Percentiles rank a stretch among this genome's conserved stretches.
phyloP scores from a whole-genome alignment of 208 protist species.

The Strigomonas culicis region DNA sequence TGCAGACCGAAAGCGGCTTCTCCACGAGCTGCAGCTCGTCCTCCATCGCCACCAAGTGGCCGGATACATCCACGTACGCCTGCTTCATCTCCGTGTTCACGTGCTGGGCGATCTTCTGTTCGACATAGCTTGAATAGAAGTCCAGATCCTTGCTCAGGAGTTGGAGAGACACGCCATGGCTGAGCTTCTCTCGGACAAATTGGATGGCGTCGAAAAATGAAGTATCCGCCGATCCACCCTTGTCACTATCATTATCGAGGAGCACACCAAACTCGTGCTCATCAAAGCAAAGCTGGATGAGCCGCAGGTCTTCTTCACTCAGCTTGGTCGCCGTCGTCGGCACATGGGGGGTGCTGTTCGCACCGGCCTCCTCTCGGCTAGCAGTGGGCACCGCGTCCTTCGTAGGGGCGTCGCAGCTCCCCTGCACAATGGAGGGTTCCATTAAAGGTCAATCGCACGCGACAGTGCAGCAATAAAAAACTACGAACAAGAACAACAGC shows the following conservation, averaged over 20 bases:
- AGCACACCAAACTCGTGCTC: conserved; percentile 85
- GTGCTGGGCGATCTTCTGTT: conserved; percentile 59
- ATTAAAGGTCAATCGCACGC: no score
- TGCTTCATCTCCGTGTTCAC: conserved; percentile 78
- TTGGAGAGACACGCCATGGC: conserved; percentile 62
- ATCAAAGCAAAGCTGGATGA: conserved; percentile 84
- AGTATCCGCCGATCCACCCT: neutral
- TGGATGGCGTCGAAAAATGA: conserved; percentile 42
- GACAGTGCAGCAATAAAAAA: neutral
- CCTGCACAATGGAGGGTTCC: neutral
- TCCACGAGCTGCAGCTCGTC: conserved; percentile 70
- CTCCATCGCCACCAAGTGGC: conserved; percentile 65
- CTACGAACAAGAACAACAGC: conserved; percentile 4
- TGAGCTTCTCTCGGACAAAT: conserved; percentile 72
- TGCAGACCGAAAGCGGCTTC: conserved; percentile 40
- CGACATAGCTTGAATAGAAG: conserved; percentile 43
- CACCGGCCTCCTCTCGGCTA: neutral
- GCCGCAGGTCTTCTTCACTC: conserved; percentile 57
- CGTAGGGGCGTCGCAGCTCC: neutral
- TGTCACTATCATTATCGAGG: conserved; percentile 23
- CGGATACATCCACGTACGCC: conserved; percentile 71
- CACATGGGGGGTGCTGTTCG: neutral
- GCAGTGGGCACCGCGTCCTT: conserved; percentile 11
- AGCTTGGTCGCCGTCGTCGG: conserved; percentile 10
- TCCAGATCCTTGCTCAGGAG: conserved; percentile 65